These are phyloP conservation scores for Kurtzmaniella fragi DNA, from an alignment of 805 yeast genomes.

Conservation along the genomic window DNA sequence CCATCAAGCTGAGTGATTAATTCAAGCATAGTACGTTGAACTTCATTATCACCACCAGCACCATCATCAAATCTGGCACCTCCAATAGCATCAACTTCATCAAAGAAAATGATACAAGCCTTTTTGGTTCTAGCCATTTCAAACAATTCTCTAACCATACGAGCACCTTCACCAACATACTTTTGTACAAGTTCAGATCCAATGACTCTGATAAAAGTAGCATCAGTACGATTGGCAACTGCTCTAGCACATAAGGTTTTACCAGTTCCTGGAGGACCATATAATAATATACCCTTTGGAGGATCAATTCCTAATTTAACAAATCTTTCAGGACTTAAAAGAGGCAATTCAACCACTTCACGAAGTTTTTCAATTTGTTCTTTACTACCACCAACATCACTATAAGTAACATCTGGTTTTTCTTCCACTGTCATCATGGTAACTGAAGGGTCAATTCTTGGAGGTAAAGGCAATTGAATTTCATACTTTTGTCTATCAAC, in stretches of 20 bases:
- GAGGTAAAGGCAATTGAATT: slow-evolving; percentile 95
- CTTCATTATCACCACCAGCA: slow-evolving; percentile 99
- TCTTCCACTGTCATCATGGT: slow-evolving; percentile 99
- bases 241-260: slow-evolving; percentile 98
- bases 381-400: slow-evolving; percentile 98
- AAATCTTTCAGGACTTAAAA: slow-evolving; percentile 93
- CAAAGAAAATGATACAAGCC: slow-evolving; percentile 96
- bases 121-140: slow-evolving; percentile 99
- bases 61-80: slow-evolving; percentile 99
- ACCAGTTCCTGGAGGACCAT: slow-evolving; percentile 99
- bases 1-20: slow-evolving; percentile 97
- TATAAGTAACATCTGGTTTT: slow-evolving; percentile 97
- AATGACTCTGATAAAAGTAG: slow-evolving; percentile 95
- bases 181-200: slow-evolving; percentile 98
- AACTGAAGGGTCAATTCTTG: slow-evolving; percentile 94
- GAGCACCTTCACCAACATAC: slow-evolving; percentile 99
- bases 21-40: slow-evolving; percentile 98
- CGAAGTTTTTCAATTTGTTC: slow-evolving; percentile 95
- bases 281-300: slow-evolving; percentile 93
- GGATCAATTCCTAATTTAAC: slow-evolving; percentile 98
- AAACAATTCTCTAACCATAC: slow-evolving; percentile 97
- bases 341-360: slow-evolving; percentile 93
- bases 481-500: slow-evolving; percentile 96
- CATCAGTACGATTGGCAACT: slow-evolving; percentile 98
- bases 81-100: slow-evolving; percentile 98